Percentiles rank a stretch among this genome's conserved stretches.
Conservation (phyloP, 768 basidiomycete species). For the Calocera viscosa region DNA sequence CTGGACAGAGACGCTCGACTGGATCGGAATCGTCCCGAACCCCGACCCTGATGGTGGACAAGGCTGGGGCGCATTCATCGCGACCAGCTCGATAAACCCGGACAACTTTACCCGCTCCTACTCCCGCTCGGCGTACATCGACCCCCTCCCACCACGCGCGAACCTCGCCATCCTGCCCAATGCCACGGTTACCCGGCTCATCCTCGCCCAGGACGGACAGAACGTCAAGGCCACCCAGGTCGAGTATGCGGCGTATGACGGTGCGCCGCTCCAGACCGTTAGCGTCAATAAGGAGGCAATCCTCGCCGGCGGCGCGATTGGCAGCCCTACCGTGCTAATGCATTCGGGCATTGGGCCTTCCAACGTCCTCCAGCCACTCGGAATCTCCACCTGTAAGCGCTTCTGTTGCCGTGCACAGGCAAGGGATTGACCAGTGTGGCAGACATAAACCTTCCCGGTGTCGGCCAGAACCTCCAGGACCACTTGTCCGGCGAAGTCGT, state of each 20-base stretch:
- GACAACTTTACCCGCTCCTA: constrained; percentile 53
- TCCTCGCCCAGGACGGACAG: constrained; percentile 30
- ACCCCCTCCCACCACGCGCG: constrained; percentile 45
- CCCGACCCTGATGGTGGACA: constrained; percentile 38
- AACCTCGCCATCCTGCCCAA: constrained; percentile 54
- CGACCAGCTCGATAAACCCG: constrained; percentile 49
- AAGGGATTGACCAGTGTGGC: not conserved
- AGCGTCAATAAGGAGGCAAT: constrained; percentile 35
- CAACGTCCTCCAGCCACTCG: constrained; percentile 38
- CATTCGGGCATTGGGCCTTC: constrained; percentile 47
- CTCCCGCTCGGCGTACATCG: constrained; percentile 50
- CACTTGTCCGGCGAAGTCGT: constrained; percentile 35
- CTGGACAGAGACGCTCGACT: constrained; percentile 42
- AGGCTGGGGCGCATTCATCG: constrained; percentile 41
- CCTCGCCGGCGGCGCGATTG: constrained; percentile 37
- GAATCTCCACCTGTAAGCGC: constrained; percentile 25
- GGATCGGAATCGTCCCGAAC: constrained; percentile 34
- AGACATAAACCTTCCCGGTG: constrained; percentile 41
- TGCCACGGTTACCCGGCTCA: constrained; percentile 44
- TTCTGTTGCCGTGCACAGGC: not conserved
- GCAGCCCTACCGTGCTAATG: constrained; percentile 44
- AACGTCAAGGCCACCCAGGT: constrained; percentile 36
- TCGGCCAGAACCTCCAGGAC: constrained; percentile 50
- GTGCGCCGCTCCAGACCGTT: constrained; percentile 31
- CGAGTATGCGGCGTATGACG: constrained; percentile 34